Percentiles rank a stretch among this genome's conserved stretches.
Conservation (phyloP, 305 asterid species). For the Fraxinus floribunda region DNA sequence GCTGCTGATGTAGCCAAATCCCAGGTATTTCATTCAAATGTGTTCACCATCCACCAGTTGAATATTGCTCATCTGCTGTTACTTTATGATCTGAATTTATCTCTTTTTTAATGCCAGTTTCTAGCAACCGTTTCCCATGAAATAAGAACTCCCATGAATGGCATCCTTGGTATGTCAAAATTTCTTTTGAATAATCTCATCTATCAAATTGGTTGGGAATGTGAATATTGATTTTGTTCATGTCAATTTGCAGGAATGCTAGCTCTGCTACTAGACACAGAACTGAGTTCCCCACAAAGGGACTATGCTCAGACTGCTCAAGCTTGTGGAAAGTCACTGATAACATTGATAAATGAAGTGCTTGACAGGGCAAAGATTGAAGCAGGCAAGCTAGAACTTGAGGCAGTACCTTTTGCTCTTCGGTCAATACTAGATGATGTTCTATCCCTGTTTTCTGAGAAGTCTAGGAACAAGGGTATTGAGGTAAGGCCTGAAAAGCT, state of each 20-base stretch:
- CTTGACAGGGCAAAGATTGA: constrained; percentile 94
- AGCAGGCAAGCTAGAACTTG: constrained; percentile 84
- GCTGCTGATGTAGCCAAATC: constrained; percentile 97
- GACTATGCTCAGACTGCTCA: constrained; percentile 95
- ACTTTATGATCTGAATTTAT: constrained; percentile 14
- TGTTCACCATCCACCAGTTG: constrained; percentile 9
- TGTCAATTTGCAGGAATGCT: constrained; percentile 71
- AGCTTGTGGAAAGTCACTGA: constrained; percentile 83
- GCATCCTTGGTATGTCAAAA: constrained; percentile 64
- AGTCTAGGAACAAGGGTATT: constrained; percentile 76
- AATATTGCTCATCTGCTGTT: constrained; percentile 10
- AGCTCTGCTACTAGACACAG: constrained; percentile 75
- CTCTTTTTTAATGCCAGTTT: constrained; percentile 52
- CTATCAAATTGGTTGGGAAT: constrained; percentile 2
- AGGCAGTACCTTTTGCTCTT: constrained; percentile 80
- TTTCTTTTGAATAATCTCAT: neutral
- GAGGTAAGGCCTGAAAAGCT: constrained; percentile 54
- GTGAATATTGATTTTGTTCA: neutral
- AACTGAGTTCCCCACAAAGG: constrained; percentile 76
- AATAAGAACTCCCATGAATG: constrained; percentile 97
- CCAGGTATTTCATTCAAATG: constrained; percentile 48
- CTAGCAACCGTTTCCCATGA: constrained; percentile 96
- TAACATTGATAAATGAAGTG: constrained; percentile 87
- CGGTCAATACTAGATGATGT: constrained; percentile 82
- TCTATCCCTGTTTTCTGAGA: constrained; percentile 82